A percentile compares a stretch with the other conserved stretches of the same genome.
Evolutionary conservation across 2,329 filamentous ascomycete species (phyloP).

Genomic region (Sclerotiophoma versabilis): DNA sequence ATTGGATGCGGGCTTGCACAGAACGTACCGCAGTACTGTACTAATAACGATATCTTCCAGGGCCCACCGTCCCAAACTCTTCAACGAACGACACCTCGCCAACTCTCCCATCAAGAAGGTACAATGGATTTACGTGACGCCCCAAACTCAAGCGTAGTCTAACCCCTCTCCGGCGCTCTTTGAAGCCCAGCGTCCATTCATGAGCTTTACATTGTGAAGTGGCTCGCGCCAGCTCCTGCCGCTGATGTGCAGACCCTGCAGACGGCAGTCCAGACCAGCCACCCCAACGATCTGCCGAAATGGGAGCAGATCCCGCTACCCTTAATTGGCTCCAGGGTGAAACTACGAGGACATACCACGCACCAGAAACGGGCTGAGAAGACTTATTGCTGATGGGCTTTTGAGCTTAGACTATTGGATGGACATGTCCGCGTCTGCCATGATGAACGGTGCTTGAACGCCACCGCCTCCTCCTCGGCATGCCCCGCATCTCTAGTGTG

Average conservation of each 20-base stretch:
- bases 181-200: not conserved
- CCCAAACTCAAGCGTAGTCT: not conserved
- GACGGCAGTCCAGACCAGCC: slow-evolving; percentile 15
- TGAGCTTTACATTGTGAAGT: slow-evolving; percentile 3
- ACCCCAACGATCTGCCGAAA: not conserved
- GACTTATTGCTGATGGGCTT: not conserved
- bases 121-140: not conserved
- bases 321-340: not conserved
- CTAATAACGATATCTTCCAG: not conserved
- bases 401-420: not conserved
- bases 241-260: slow-evolving; percentile 17
- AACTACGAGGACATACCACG: not conserved
- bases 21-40: not conserved
- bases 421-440: not conserved
- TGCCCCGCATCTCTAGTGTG: not conserved
- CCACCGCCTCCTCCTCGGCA: not conserved
- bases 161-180: not conserved
- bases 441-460: not conserved
- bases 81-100: not conserved
- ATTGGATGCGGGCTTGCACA: not conserved
- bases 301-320: slow-evolving; percentile 1
- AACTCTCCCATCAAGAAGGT: not conserved
- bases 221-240: slow-evolving; percentile 10
- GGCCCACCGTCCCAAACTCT: not conserved
- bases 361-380: not conserved